Conservation (phyloP, 495 filamentous ascomycete species). For the Hypoxylon trugodes region DNA sequence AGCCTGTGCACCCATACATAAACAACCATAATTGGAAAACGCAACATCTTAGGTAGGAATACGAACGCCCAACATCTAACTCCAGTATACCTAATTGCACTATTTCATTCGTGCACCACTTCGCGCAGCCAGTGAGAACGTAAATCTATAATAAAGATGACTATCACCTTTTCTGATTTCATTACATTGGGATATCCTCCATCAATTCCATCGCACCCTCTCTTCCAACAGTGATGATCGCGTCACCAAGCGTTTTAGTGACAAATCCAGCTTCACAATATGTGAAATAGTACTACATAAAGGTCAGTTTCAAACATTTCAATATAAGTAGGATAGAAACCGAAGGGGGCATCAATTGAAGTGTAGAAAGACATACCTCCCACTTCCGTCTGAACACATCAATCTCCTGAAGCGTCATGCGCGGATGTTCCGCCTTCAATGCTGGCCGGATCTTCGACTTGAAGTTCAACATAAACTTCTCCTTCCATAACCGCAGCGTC, state of each 20-base stretch:
- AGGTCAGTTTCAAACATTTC: not conserved
- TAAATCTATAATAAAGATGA: not conserved
- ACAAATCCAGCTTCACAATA: conserved; percentile 78
- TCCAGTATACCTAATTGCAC: too few relatives aligned
- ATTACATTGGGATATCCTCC: conserved; percentile 68
- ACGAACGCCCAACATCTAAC: too few relatives aligned
- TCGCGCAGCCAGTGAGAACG: too few relatives aligned
- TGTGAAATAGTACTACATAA: conserved; percentile 70
- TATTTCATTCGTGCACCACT: too few relatives aligned
- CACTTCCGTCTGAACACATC: conserved; percentile 74
- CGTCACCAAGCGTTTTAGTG: conserved; percentile 74
- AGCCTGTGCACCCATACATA: too few relatives aligned
- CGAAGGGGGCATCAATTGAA: too few relatives aligned
- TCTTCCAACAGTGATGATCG: conserved; percentile 70
- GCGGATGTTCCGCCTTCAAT: conserved; percentile 59
- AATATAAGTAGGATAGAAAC: too few relatives aligned
- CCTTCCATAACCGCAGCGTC: conserved; percentile 70
- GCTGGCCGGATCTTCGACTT: conserved; percentile 63
- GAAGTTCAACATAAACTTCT: conserved; percentile 70
- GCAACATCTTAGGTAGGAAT: too few relatives aligned
- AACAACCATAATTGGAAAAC: too few relatives aligned
- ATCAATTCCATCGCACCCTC: conserved; percentile 73
- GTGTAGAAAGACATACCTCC: conserved; percentile 55
- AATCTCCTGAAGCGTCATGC: conserved; percentile 64
- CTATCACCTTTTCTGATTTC: not conserved